phyloP scores from a whole-genome alignment of 2,329 filamentous ascomycete species.

The Cercospora zeina region DNA sequence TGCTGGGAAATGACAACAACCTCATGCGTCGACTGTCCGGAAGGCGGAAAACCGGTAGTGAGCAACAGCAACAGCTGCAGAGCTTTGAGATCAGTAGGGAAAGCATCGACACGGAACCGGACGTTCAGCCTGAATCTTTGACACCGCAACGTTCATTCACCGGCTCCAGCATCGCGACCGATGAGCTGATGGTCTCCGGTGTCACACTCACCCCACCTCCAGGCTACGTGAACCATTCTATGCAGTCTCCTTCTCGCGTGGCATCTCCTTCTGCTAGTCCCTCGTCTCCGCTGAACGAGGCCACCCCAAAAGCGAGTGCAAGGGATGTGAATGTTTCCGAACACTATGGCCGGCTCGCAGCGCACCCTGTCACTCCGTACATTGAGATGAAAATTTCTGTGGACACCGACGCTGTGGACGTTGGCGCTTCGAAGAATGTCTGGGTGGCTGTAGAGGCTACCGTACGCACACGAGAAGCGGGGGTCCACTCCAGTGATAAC shows the following conservation, averaged over 20 bases:
- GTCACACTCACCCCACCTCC: slow-evolving; percentile 23
- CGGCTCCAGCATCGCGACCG: slow-evolving; percentile 35
- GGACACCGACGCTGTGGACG: slow-evolving; percentile 33
- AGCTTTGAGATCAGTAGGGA: slow-evolving; percentile 37
- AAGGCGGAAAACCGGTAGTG: slow-evolving; percentile 30
- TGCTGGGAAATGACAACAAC: slow-evolving; percentile 34
- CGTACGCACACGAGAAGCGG: slow-evolving; percentile 28
- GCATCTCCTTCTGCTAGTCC: slow-evolving; percentile 21
- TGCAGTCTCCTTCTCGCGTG: slow-evolving; percentile 17
- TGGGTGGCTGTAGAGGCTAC: slow-evolving; percentile 38
- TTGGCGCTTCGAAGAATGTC: slow-evolving; percentile 28
- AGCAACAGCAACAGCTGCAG: slow-evolving; percentile 30
- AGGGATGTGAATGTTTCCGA: not conserved
- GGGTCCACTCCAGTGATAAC: not conserved
- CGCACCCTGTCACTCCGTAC: slow-evolving; percentile 30
- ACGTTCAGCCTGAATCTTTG: slow-evolving; percentile 15
- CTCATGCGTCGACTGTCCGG: slow-evolving; percentile 37
- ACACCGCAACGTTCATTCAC: slow-evolving; percentile 32
- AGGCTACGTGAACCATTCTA: slow-evolving; percentile 6
- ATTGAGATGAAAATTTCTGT: slow-evolving; percentile 32
- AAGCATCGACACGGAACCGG: slow-evolving; percentile 28
- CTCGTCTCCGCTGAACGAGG: slow-evolving; percentile 22
- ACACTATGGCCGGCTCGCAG: not conserved
- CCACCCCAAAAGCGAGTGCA: slow-evolving; percentile 27
- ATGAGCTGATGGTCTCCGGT: slow-evolving; percentile 25